Conservation (phyloP, 2,329 filamentous ascomycete genomes). For the Fusarium foetens region DNA sequence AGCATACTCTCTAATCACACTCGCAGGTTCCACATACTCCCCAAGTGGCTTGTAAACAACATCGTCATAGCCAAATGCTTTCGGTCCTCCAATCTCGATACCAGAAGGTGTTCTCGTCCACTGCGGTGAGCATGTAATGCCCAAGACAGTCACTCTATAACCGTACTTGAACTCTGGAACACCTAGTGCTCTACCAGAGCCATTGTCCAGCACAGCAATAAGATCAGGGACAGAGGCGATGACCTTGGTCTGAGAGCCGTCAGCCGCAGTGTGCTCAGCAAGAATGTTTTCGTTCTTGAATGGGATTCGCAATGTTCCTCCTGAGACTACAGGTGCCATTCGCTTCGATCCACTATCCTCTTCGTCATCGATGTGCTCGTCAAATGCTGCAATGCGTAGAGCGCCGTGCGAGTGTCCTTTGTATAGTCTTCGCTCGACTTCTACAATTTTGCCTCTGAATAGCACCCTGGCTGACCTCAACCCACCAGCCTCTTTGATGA, state of each 20-base stretch:
- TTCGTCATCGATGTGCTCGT: neutral
- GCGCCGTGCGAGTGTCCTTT: neutral
- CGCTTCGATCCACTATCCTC: neutral
- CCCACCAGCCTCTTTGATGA: neutral
- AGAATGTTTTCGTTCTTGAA: neutral
- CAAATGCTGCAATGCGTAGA: neutral
- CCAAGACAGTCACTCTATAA: constrained; percentile 9
- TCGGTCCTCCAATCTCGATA: neutral
- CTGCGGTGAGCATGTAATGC: constrained; percentile 6
- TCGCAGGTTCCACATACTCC: neutral
- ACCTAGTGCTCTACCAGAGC: constrained; percentile 16
- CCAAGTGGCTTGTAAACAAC: neutral
- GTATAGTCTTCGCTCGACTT: neutral
- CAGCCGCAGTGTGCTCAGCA: neutral
- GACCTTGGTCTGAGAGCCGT: neutral
- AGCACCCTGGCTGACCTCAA: neutral
- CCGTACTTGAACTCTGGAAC: constrained; percentile 28
- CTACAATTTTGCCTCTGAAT: neutral
- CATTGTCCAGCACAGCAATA: constrained; percentile 11
- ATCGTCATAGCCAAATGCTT: neutral
- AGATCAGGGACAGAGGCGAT: constrained; percentile 17
- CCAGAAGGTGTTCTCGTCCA: constrained; percentile 11
- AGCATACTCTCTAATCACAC: neutral
- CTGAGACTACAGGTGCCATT: neutral
- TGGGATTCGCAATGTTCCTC: neutral